phyloP scores from a whole-genome alignment of 129 eudicot species.

The Apium graveolens region DNA sequence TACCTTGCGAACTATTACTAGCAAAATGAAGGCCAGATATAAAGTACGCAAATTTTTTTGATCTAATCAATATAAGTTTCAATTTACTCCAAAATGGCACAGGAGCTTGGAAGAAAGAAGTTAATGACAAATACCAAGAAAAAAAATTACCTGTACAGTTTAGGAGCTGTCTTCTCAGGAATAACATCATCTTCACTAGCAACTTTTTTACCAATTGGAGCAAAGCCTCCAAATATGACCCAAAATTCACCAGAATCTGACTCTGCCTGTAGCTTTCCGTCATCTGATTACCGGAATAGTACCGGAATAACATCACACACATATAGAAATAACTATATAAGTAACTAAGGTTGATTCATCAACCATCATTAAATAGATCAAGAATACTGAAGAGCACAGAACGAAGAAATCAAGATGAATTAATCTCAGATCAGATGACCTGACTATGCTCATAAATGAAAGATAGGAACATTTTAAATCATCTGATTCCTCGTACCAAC shows the following conservation, averaged over 20 bases:
- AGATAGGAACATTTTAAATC: neutral
- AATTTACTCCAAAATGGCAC: neutral
- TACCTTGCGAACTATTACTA: neutral
- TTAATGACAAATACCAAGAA: neutral
- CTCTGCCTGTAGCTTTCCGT: slow-evolving; percentile 92
- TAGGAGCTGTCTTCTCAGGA: slow-evolving; percentile 70
- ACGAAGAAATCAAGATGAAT: neutral
- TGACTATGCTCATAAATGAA: neutral
- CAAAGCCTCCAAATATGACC: slow-evolving; percentile 99
- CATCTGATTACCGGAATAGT: slow-evolving; percentile 66
- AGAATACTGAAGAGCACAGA: neutral
- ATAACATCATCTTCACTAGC: slow-evolving; percentile 82
- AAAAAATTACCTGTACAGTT: slow-evolving; percentile 54
- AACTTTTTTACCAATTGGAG: slow-evolving; percentile 91
- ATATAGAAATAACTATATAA: neutral
- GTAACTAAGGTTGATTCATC: neutral
- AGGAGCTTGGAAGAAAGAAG: neutral
- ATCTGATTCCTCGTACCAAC: slow-evolving; percentile 51
- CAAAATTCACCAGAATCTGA: slow-evolving; percentile 96
- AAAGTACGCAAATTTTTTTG: neutral
- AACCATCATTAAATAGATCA: neutral
- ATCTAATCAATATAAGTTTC: neutral
- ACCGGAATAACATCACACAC: neutral
- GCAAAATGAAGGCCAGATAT: neutral
- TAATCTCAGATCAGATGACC: neutral